Evolutionary conservation across 768 basidiomycete genomes (phyloP), one percentile per base, ranked within the genome.

Genomic region (Psilocybe subaeruginosa): DNA sequence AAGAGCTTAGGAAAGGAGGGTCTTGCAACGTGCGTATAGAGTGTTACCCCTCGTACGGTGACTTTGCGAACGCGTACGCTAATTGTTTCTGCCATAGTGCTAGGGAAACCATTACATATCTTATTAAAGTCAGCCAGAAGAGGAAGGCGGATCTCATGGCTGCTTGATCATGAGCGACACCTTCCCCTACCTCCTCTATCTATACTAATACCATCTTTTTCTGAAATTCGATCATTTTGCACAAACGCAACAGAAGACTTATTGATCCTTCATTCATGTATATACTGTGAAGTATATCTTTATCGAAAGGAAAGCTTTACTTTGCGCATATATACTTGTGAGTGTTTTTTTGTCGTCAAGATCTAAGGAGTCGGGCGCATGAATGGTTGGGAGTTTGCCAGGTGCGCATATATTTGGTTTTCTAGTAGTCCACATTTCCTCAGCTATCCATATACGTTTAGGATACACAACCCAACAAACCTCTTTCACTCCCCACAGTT

Each of bases 1-100:
- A 19, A 50, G n/a, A 23, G 43, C 17, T 30, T 64, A 35, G 61
- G 64, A 39, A 51, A 49, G 53, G 60, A 55, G 3, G 56, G 56
- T 3, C 53, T 61, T 11, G 59, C 56, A 8, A 60, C 16, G 55
- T 58, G 33, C 51, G 51, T 30, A 49, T 53, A 12, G 41, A 35
- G 1, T 19, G 3, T 37, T 53, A 35, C 8, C n/a, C 14, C 8
- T 53, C 12, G 8, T 51, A 29, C 9, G 27, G 50, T 23, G 11
- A n/a, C 7, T 30, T 14, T 30, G 8, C 14, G n/a, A 27, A 14
- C 5, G 19, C 23, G 8, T 49, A 49, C 19, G 4, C 47, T 49
- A n/a, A 23, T 47, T 1, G 14, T 23, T 23, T 46, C 19, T 46
- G 6, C 19, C 9, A 23, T 27, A 49, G 47, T 49, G 47, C 47